These are phyloP conservation scores for Penicillium chermesinum DNA, from an alignment of 495 filamentous ascomycete species.

Conservation along the genomic window DNA sequence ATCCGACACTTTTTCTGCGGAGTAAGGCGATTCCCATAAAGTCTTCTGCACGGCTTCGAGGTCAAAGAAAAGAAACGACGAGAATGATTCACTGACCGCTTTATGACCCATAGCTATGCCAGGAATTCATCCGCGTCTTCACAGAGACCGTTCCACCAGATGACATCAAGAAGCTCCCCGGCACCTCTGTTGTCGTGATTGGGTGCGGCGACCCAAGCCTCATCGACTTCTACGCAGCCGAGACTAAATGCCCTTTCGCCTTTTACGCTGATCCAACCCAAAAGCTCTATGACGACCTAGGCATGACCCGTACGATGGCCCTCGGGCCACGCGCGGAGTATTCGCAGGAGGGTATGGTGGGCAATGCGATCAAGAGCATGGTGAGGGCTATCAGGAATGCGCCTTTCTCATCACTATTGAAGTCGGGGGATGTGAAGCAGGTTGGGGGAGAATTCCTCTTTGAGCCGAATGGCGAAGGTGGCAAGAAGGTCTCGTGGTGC, in stretches of 20 bases:
- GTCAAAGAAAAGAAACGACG: too few relatives aligned
- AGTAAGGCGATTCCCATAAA: slow-evolving; percentile 49
- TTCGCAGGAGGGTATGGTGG: slow-evolving; percentile 46
- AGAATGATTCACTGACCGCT: neutral
- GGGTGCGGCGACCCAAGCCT: slow-evolving; percentile 74
- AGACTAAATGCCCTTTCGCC: slow-evolving; percentile 66
- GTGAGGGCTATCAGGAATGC: slow-evolving; percentile 54
- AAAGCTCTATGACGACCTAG: slow-evolving; percentile 64
- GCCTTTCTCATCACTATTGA: slow-evolving; percentile 47
- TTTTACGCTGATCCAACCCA: slow-evolving; percentile 74
- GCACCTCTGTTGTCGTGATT: slow-evolving; percentile 65
- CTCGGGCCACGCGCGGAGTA: slow-evolving; percentile 65
- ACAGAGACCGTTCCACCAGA: slow-evolving; percentile 55
- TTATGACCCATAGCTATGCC: slow-evolving; percentile 51
- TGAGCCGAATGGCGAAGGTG: slow-evolving; percentile 39
- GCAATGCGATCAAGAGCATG: slow-evolving; percentile 43
- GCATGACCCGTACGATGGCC: slow-evolving; percentile 60
- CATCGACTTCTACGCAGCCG: slow-evolving; percentile 60
- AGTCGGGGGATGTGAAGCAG: slow-evolving; percentile 63
- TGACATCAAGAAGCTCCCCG: slow-evolving; percentile 36
- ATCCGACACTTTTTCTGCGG: slow-evolving; percentile 90
- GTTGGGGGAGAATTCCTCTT: slow-evolving; percentile 85
- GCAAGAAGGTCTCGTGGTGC: slow-evolving; percentile 68
- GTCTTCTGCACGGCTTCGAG: too few relatives aligned
- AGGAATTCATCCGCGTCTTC: slow-evolving; percentile 61